Percentiles rank a stretch among this genome's conserved stretches.
Conservation (phyloP, 257 asterid species). For the Solanum ossicruentum region DNA sequence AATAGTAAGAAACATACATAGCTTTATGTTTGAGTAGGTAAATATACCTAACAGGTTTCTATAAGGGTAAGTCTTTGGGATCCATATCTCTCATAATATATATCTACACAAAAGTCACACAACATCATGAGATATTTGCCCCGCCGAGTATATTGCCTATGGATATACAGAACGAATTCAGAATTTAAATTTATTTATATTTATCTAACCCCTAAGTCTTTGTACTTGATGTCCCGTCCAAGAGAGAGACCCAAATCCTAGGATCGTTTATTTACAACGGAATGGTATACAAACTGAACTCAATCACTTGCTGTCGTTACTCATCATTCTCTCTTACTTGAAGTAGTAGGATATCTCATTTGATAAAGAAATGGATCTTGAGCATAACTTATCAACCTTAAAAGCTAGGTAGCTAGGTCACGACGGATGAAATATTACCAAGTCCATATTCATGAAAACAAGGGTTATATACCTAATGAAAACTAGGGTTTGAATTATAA, state of each 20-base stretch:
- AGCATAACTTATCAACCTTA: too few relatives aligned
- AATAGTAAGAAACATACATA: background rate
- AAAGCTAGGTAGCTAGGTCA: too few relatives aligned
- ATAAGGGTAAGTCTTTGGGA: background rate
- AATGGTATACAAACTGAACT: too few relatives aligned
- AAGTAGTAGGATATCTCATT: too few relatives aligned
- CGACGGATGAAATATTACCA: too few relatives aligned
- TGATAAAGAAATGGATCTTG: background rate
- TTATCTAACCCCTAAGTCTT: background rate
- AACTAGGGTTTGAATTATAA: background rate
- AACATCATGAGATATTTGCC: background rate
- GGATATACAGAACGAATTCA: background rate
- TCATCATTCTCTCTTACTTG: background rate
- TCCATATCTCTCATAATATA: background rate
- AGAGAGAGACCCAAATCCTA: too few relatives aligned
- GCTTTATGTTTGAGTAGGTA: background rate
- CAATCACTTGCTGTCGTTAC: too few relatives aligned
- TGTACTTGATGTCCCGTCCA: too few relatives aligned
- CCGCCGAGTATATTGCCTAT: too few relatives aligned
- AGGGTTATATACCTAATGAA: background rate
- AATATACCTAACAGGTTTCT: background rate
- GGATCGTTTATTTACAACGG: too few relatives aligned
- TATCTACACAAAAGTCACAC: background rate
- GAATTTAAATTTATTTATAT: background rate
- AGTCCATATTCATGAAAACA: too few relatives aligned